A percentile compares a stretch with the other conserved stretches of the same genome.
Evolutionary conservation across 1,139 yeast species (phyloP).

Genomic region (Maudiozyma humilis): DNA sequence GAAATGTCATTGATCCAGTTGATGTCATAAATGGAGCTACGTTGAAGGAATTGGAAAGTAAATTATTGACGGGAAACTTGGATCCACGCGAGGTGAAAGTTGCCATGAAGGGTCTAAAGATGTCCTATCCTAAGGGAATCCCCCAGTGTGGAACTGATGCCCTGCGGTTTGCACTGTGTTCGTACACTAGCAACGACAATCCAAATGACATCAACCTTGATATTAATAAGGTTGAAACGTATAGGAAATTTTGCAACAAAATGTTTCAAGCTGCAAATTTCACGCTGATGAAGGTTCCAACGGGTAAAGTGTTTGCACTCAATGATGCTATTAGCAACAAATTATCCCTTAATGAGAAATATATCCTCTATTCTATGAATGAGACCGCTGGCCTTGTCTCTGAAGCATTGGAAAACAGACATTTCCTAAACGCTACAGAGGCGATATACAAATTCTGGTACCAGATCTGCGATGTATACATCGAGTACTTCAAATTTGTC

Average conservation of each 20-base stretch:
- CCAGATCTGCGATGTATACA: slow-evolving; percentile 91
- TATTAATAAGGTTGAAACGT: slow-evolving; percentile 92
- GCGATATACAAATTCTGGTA: slow-evolving; percentile 88
- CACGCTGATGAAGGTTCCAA: slow-evolving; percentile 83
- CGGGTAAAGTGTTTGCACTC: slow-evolving; percentile 13
- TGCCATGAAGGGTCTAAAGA: slow-evolving; percentile 80
- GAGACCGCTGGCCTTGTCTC: slow-evolving; percentile 55
- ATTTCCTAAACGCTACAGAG: slow-evolving; percentile 77
- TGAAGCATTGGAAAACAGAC: slow-evolving; percentile 66
- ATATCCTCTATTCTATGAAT: slow-evolving; percentile 84
- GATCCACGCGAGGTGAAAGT: slow-evolving; percentile 78
- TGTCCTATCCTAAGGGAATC: slow-evolving; percentile 92
- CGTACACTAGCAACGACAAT: slow-evolving; percentile 95
- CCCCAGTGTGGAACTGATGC: slow-evolving; percentile 99
- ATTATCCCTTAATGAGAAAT: slow-evolving; percentile 84
- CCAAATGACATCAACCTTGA: slow-evolving; percentile 96
- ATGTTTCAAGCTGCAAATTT: slow-evolving; percentile 97
- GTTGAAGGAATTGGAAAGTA: slow-evolving; percentile 68
- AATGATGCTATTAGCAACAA: slow-evolving; percentile 50
- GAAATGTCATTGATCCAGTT: slow-evolving; percentile 91
- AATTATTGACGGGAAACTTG: slow-evolving; percentile 69
- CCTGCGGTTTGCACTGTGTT: slow-evolving; percentile 92
- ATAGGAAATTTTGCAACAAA: slow-evolving; percentile 98
- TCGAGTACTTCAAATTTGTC: slow-evolving; percentile 88
- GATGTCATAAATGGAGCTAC: slow-evolving; percentile 87